Evolutionary conservation across 2,329 filamentous ascomycete species (phyloP).

Genomic region (Diplocarpon mali): DNA sequence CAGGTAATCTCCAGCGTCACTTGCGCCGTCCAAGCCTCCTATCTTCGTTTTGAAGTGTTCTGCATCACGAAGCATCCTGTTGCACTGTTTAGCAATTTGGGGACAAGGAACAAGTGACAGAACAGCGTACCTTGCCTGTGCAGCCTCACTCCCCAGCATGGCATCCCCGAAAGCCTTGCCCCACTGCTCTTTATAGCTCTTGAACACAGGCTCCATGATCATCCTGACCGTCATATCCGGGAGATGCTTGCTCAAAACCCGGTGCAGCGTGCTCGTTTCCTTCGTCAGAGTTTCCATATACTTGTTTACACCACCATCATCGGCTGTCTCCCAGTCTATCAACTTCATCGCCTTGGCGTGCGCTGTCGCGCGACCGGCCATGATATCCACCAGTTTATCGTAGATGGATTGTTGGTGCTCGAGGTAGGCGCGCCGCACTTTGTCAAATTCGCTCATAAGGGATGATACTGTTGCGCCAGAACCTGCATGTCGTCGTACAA

Average conservation of each 20-base stretch:
- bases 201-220: constrained; percentile 61
- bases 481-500: constrained; percentile 64
- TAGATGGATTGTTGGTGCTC: constrained; percentile 64
- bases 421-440: constrained; percentile 31
- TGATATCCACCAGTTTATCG: constrained; percentile 64
- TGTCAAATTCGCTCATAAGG: constrained; percentile 36
- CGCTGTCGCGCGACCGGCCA: constrained; percentile 49
- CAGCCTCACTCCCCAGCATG: constrained; percentile 44
- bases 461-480: constrained; percentile 39
- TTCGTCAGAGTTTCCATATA: constrained; percentile 65
- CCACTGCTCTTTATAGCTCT: constrained; percentile 55
- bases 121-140: constrained; percentile 45
- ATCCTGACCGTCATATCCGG: constrained; percentile 50
- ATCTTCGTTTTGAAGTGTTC: constrained; percentile 51
- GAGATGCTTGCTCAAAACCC: constrained; percentile 57
- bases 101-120: neutral
- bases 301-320: constrained; percentile 34
- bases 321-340: constrained; percentile 48
- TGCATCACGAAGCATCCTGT: constrained; percentile 51
- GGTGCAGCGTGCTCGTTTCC: constrained; percentile 58
- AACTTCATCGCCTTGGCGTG: constrained; percentile 54
- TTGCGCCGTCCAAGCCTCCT: constrained; percentile 52
- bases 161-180: constrained; percentile 51
- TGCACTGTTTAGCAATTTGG: neutral
- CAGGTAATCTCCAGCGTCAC: constrained; percentile 60